phyloP scores from a whole-genome alignment of 495 filamentous ascomycete genomes.

The Amniculicola lignicola region DNA sequence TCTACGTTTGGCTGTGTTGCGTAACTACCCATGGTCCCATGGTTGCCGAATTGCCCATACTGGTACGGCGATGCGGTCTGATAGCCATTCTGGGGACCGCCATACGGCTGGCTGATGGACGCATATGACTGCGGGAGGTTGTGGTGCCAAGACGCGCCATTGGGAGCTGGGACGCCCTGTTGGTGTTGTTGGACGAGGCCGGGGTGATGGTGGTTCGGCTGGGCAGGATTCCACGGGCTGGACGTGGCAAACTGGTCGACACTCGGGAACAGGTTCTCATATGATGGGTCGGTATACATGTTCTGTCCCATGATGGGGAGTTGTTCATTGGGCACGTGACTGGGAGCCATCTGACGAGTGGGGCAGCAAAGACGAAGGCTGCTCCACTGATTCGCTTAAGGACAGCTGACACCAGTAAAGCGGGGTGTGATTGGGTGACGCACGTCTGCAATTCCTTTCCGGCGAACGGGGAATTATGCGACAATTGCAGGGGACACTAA shows the following conservation, averaged over 20 bases:
- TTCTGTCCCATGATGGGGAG: constrained; percentile 24
- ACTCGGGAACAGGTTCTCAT: constrained; percentile 13
- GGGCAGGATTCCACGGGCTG: constrained; percentile 7
- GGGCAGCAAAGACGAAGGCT: no score
- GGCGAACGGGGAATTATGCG: constrained; percentile 15
- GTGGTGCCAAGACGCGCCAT: constrained; percentile 13
- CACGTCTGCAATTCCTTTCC: background rate
- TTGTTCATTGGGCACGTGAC: constrained; percentile 31
- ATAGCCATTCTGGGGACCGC: constrained; percentile 2
- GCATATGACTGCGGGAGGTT: constrained; percentile 10
- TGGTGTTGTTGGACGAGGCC: background rate
- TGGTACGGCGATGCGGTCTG: constrained; percentile 29
- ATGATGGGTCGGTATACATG: constrained; percentile 25
- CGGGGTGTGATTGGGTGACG: constrained; percentile 19
- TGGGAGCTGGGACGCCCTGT: background rate
- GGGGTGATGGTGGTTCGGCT: constrained; percentile 8
- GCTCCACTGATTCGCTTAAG: no score
- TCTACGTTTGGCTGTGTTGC: constrained; percentile 10
- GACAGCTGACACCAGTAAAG: background rate
- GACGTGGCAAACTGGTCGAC: constrained; percentile 11
- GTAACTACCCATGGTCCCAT: constrained; percentile 10
- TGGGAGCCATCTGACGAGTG: constrained; percentile 23
- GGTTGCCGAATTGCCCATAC: constrained; percentile 17
- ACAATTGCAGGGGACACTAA: constrained; percentile 18
- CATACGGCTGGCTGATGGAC: constrained; percentile 13